A percentile compares a stretch with the other conserved stretches of the same genome.
Conservation (phyloP, 371 early-diverging fungal genomes). For the Cokeromyces recurvatus region DNA sequence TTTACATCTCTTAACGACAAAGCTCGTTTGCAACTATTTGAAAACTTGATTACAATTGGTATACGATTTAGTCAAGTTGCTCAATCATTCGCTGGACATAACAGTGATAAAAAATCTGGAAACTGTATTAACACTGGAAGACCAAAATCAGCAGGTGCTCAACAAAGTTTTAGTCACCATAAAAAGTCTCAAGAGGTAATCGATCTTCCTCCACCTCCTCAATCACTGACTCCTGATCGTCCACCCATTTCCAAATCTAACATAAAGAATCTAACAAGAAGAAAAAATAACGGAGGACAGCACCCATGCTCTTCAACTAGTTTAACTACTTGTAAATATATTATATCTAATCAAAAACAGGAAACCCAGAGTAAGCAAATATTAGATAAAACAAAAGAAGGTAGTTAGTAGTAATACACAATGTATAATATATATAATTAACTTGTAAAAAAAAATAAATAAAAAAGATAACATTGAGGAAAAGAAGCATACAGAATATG, state of each 20-base stretch:
- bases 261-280: constrained; percentile 28
- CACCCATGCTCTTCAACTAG: no score
- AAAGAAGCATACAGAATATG: no score
- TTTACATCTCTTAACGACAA: constrained; percentile 48
- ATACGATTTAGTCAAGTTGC: constrained; percentile 14
- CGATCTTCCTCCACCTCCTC: neutral
- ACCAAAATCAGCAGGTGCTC: constrained; percentile 12
- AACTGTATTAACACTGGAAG: neutral
- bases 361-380: no score
- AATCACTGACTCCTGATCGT: constrained; percentile 14
- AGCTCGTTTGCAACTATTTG: constrained; percentile 43
- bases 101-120: neutral
- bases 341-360: no score
- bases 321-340: neutral
- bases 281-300: constrained; percentile 18
- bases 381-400: neutral
- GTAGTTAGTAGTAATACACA: neutral
- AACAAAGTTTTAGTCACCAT: neutral
- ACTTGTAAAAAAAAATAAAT: neutral
- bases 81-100: no score
- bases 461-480: neutral
- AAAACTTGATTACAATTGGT: constrained; percentile 35
- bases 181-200: neutral
- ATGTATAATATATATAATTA: neutral
- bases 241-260: constrained; percentile 35